Percentiles rank a stretch among this genome's conserved stretches.
Conservation (phyloP, 2,329 filamentous ascomycete genomes). For the Xylaria sp. region DNA sequence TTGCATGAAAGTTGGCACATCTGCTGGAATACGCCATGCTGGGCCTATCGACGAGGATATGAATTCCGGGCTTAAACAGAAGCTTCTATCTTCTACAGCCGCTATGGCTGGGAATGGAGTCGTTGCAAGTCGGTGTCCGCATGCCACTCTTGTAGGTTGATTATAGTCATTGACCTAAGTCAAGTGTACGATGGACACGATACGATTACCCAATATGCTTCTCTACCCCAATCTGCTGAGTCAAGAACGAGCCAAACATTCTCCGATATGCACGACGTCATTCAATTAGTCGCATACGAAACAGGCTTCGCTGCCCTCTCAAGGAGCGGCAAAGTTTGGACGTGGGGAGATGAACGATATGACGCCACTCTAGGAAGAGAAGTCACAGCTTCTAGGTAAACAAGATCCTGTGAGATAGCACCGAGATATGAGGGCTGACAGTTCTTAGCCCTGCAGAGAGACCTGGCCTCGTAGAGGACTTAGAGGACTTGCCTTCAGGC, state of each 20-base stretch:
- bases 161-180: constrained; percentile 31
- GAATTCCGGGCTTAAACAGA: constrained; percentile 37
- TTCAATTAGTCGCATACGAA: constrained; percentile 60
- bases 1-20: constrained; percentile 41
- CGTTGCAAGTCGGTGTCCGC: constrained; percentile 46
- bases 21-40: constrained; percentile 43
- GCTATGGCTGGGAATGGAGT: constrained; percentile 53
- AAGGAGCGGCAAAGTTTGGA: constrained; percentile 58
- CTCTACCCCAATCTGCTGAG: constrained; percentile 26
- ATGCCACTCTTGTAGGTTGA: background rate
- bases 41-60: constrained; percentile 46
- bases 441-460: constrained; percentile 56
- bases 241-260: constrained; percentile 37
- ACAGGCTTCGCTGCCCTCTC: constrained; percentile 62
- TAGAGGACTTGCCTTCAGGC: constrained; percentile 63
- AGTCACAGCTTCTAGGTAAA: constrained; percentile 52
- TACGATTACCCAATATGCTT: constrained; percentile 48
- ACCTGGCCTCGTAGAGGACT: constrained; percentile 60
- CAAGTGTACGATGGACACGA: constrained; percentile 44
- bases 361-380: constrained; percentile 66
- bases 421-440: constrained; percentile 27
- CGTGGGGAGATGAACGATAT: constrained; percentile 70
- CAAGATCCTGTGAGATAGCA: background rate
- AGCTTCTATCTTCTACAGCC: constrained; percentile 43
- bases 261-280: constrained; percentile 45